These are phyloP conservation scores for Arthrinium puccinioides DNA, from an alignment of 2,329 filamentous ascomycete genomes.

Conservation along the genomic window DNA sequence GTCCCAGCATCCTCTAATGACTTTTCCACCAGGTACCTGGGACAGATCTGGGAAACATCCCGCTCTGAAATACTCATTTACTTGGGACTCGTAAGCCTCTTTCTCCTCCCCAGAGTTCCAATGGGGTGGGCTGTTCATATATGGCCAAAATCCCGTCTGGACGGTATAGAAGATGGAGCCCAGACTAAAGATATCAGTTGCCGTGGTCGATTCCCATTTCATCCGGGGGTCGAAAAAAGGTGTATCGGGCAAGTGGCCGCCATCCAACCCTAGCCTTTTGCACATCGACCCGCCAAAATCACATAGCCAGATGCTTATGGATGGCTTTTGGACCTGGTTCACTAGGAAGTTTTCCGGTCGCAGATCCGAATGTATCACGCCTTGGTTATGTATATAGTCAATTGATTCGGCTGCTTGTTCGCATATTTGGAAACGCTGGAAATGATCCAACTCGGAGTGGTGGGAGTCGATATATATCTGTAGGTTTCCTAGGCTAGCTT, in stretches of 20 bases:
- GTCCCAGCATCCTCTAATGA: background rate
- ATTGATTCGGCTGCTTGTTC: conserved; percentile 20
- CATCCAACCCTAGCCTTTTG: conserved; percentile 19
- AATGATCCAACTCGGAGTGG: background rate
- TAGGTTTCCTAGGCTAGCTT: background rate
- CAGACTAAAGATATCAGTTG: conserved; percentile 2
- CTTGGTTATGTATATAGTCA: conserved; percentile 18
- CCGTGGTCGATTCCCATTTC: conserved; percentile 2
- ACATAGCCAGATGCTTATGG: conserved; percentile 21
- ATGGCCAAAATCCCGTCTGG: background rate
- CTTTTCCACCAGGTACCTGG: background rate
- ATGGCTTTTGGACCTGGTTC: conserved; percentile 13
- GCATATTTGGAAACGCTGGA: conserved; percentile 6
- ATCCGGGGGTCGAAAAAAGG: conserved; percentile 12
- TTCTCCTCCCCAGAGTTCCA: background rate
- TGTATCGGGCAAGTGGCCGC: conserved; percentile 17
- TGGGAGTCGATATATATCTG: conserved; percentile 1
- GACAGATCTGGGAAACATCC: background rate
- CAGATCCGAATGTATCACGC: conserved; percentile 26
- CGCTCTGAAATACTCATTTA: background rate
- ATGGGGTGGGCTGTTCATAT: background rate
- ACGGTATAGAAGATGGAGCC: conserved; percentile 1
- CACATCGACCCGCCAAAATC: conserved; percentile 25
- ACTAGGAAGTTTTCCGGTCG: conserved; percentile 23
- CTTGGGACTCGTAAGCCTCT: background rate